Evolutionary conservation across 1,139 yeast species (phyloP), one percentile per base, ranked within the genome.

Genomic region (Kluyveromyces sp.): DNA sequence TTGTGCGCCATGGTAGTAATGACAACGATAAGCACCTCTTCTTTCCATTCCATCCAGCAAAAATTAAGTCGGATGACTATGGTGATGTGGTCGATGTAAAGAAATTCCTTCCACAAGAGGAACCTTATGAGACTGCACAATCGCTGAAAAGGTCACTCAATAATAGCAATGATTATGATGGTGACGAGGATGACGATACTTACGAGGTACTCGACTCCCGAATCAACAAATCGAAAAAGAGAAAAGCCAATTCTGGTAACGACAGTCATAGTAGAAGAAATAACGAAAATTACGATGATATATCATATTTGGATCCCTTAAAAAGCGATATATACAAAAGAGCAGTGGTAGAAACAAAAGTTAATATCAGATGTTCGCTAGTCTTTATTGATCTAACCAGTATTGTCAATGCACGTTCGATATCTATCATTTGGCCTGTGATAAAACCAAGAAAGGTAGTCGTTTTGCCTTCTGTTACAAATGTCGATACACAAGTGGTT

Each of bases 351-450:
- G 59, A 64, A 2, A 61, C 68, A 4, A 71, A 72, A 28, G 64
- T 83, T 25, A 70, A 67, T 10, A 68, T 87, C 3, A 70, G 83
- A 50, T 89, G 97, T 65, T 83, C 82, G 0, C 68, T 90, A 25
- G 77, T 88, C 5, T 89, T 73, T 62, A 78, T 92, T 47, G 97
- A 92, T 62, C 72, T 90, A 51, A 79, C 90, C 15, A 96, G 97
- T 10, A 67, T 85, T 26, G 94, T 89, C 2, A 97, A 92, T 60
- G 72, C 83, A 50, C 74, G 97, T 52, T 90, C 97, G 0, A 68
- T 89, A 50, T 75, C 83, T 48, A 80, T 87, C 66, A 86, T 90
- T 50, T 74, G 88, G 39, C 87, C 94, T 32, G 75, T 85, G 2
- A 69, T 92, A 47, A 86, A 86, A 56, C 96, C 98, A 6, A 75